Base-by-base conservation (phyloP, 2,329 filamentous ascomycete species). In the Nigrospora osmanthi region DNA sequence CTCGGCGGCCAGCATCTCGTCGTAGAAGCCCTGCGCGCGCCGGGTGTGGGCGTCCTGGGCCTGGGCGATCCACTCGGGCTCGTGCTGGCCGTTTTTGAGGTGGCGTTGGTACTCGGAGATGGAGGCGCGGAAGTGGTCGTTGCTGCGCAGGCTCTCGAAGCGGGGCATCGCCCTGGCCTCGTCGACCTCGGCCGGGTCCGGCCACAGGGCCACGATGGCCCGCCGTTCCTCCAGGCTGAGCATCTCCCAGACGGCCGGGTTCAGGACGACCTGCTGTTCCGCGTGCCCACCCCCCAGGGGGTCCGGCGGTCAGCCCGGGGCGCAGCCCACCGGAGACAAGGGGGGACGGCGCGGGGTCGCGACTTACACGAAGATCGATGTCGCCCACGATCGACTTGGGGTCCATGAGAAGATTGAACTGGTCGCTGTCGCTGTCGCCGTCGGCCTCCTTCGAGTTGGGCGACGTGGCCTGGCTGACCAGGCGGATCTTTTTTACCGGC, bases 1-100 rank as follows among this genome's bases (percentile, higher is more conserved):
- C 43, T 67, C 67, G 3, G 58, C 53, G 11, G 64, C 57, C 30
- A 76, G 58, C 42, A 67, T 71, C 4, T 68, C 67, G 47, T 78
- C 69, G 48, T 76, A 80, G 2, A 71, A 63, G 5, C 77, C 77
- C 1, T 61, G 55, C 42, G 61, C 64, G 45, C 75, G 71, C 54
- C 67, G 63, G 44, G 67, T 63, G 48, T 78, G 73, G 1, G 77
- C 76, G 4, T 57, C 56, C 64, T 71, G 78, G 1, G 77, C 76
- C 45, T 72, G 64, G 14, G 55, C 60, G 9, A 81, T 66, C 76
- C 76, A 80, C 13, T 67, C 65, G 2, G 68, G 65, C 50, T 79
- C 74, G 46, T 78, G 72, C 32, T 66, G 68, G 4, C 76, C 76
- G 33, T 63, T 58, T 6, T 56, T 50, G 15, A 80, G 58, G 49